phyloP scores from a whole-genome alignment of 2,329 filamentous ascomycete genomes.

The Colletotrichum paranaense region DNA sequence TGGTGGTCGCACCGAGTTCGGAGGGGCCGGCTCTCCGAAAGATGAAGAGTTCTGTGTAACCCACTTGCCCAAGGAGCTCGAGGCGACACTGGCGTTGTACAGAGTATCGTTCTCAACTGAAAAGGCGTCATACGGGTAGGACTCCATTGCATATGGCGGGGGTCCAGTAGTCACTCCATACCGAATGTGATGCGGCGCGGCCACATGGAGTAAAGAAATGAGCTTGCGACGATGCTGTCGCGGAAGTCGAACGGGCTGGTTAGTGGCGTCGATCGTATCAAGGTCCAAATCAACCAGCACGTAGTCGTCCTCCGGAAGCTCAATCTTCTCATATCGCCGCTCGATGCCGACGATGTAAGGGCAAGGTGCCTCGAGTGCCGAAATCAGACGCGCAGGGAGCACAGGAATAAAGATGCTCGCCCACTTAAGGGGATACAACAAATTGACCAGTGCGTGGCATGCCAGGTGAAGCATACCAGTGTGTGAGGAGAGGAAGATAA shows the following conservation, averaged over 20 bases:
- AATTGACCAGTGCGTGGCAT: constrained; percentile 84
- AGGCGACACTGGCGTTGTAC: constrained; percentile 77
- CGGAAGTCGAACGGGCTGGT: constrained; percentile 81
- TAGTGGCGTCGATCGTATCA: constrained; percentile 88
- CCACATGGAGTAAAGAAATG: constrained; percentile 85
- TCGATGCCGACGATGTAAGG: constrained; percentile 98
- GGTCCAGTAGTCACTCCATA: constrained; percentile 90
- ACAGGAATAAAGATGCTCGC: constrained; percentile 94
- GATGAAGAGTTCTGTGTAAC: constrained; percentile 90
- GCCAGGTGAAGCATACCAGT: constrained; percentile 96
- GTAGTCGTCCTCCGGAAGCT: constrained; percentile 94
- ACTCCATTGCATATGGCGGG: constrained; percentile 91
- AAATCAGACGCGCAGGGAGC: constrained; percentile 86
- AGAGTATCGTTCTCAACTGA: constrained; percentile 86
- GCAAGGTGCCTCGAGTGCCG: constrained; percentile 92
- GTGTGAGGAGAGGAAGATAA: constrained; percentile 95
- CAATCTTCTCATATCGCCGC: constrained; percentile 85
- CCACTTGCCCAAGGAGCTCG: constrained; percentile 84
- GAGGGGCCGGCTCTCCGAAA: constrained; percentile 77
- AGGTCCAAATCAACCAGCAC: constrained; percentile 94
- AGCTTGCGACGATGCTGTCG: constrained; percentile 92
- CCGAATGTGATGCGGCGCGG: constrained; percentile 88
- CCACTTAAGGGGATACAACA: constrained; percentile 94
- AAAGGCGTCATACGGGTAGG: constrained; percentile 90
- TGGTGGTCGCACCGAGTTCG: constrained; percentile 65